These are phyloP conservation scores for Paramarasmius palmivorus DNA, from an alignment of 1,284 basidiomycete species.

Conservation along the genomic window DNA sequence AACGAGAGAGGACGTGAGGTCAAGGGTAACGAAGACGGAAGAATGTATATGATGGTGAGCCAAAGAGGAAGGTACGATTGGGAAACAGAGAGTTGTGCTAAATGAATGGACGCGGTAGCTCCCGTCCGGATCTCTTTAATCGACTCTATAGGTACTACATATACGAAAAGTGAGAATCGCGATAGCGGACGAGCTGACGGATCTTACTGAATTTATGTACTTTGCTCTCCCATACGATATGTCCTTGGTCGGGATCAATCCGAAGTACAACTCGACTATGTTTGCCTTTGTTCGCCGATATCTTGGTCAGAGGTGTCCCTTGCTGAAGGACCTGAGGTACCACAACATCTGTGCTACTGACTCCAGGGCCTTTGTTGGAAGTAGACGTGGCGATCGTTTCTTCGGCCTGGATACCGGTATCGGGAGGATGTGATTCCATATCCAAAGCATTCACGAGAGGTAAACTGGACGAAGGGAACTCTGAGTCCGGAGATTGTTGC, in stretches of 20 bases:
- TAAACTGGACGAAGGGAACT: no score
- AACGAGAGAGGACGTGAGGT: neutral
- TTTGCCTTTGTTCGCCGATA: slow-evolving; percentile 85
- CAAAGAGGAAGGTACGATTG: slow-evolving; percentile 65
- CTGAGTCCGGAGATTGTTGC: no score
- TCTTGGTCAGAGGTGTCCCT: slow-evolving; percentile 70
- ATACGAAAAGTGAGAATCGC: no score
- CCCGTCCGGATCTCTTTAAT: slow-evolving; percentile 92
- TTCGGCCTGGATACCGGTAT: no score
- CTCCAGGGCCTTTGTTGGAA: no score
- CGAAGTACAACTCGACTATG: slow-evolving; percentile 59
- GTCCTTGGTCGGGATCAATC: slow-evolving; percentile 78
- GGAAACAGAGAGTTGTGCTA: slow-evolving; percentile 73
- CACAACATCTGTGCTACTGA: no score
- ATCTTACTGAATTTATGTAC: slow-evolving; percentile 73
- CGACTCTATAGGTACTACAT: slow-evolving; percentile 86
- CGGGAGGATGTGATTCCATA: no score
- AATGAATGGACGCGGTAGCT: slow-evolving; percentile 74
- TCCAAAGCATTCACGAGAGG: no score
- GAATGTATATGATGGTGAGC: slow-evolving; percentile 72
- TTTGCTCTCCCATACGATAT: slow-evolving; percentile 84
- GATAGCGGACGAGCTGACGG: no score
- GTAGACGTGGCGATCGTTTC: no score
- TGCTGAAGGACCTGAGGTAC: slow-evolving; percentile 9
- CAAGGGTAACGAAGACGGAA: neutral